Evolutionary conservation across 106 monocot genomes (phyloP).

Genomic region (Alisma plantagoaquatica): DNA sequence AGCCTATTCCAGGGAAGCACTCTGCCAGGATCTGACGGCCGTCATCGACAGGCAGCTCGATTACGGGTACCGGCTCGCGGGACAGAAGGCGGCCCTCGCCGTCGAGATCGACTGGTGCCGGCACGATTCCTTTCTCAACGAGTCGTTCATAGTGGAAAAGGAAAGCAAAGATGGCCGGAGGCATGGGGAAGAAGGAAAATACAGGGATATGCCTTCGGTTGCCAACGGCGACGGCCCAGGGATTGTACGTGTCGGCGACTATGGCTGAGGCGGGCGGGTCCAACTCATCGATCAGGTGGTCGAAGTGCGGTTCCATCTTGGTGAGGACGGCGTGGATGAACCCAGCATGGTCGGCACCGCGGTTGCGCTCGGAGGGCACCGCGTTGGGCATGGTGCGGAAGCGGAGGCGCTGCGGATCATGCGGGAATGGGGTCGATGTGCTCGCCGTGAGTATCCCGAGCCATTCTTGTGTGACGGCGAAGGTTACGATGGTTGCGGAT

Average conservation of each 20-base stretch:
- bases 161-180: slow-evolving; percentile 44
- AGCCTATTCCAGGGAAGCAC: slow-evolving; percentile 5
- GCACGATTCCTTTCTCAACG: neutral
- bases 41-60: neutral
- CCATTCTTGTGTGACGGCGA: slow-evolving; percentile 54
- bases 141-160: slow-evolving; percentile 17
- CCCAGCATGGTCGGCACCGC: slow-evolving; percentile 22
- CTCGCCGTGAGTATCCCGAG: slow-evolving; percentile 5
- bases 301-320: slow-evolving; percentile 33
- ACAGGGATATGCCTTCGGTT: slow-evolving; percentile 38
- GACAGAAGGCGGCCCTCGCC: too few species aligned
- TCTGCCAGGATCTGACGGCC: neutral
- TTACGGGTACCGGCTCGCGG: too few species aligned
- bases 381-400: slow-evolving; percentile 55
- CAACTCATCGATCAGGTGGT: slow-evolving; percentile 27
- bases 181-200: slow-evolving; percentile 46
- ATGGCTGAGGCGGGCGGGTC: slow-evolving; percentile 22
- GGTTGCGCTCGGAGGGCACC: slow-evolving; percentile 49
- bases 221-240: slow-evolving; percentile 41
- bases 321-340: slow-evolving; percentile 51
- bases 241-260: slow-evolving; percentile 36
- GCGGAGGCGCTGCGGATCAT: slow-evolving; percentile 7
- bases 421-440: slow-evolving; percentile 6
- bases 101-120: too few species aligned
- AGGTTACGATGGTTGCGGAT: slow-evolving; percentile 19